phyloP scores from a whole-genome alignment of 163 green algal genomes.

The Prototheca cutis region DNA sequence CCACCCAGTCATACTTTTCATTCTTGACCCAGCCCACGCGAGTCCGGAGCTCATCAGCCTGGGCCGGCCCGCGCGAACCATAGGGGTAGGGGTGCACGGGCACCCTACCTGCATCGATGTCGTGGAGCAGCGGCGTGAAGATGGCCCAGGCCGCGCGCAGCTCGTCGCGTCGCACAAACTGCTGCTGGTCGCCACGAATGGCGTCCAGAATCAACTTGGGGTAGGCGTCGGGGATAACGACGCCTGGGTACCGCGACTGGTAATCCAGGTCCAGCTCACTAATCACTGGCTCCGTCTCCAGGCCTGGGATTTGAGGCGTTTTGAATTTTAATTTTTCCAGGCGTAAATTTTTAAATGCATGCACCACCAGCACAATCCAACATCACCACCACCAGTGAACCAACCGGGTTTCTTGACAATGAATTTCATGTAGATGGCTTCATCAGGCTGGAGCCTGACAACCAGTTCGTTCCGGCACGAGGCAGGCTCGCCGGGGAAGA shows the following conservation, averaged over 20 bases:
- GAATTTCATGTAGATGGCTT: slow-evolving; percentile 95
- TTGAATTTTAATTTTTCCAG: no score
- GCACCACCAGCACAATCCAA: no score
- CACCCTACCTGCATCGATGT: slow-evolving; percentile 57
- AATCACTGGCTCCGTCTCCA: slow-evolving; percentile 73
- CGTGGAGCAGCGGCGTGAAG: slow-evolving; percentile 85
- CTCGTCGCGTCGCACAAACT: slow-evolving; percentile 91
- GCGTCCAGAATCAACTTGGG: slow-evolving; percentile 93
- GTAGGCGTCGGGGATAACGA: slow-evolving; percentile 92
- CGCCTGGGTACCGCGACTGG: slow-evolving; percentile 32
- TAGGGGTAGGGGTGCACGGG: slow-evolving; percentile 38
- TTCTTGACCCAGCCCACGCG: slow-evolving; percentile 38
- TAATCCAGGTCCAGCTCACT: slow-evolving; percentile 87
- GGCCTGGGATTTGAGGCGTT: no score
- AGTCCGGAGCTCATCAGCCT: slow-evolving; percentile 33
- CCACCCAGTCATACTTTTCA: slow-evolving; percentile 20
- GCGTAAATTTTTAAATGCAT: no score
- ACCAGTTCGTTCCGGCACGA: slow-evolving; percentile 51
- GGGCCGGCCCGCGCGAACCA: slow-evolving; percentile 33
- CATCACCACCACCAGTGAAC: no score
- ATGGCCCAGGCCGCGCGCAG: slow-evolving; percentile 86
- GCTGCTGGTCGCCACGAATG: slow-evolving; percentile 80
- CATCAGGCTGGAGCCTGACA: slow-evolving; percentile 65
- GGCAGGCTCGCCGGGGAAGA: neutral
- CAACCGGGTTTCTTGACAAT: slow-evolving; percentile 76